Base-by-base conservation (phyloP, 805 yeast species). In the Kodamaea lidongshanica region DNA sequence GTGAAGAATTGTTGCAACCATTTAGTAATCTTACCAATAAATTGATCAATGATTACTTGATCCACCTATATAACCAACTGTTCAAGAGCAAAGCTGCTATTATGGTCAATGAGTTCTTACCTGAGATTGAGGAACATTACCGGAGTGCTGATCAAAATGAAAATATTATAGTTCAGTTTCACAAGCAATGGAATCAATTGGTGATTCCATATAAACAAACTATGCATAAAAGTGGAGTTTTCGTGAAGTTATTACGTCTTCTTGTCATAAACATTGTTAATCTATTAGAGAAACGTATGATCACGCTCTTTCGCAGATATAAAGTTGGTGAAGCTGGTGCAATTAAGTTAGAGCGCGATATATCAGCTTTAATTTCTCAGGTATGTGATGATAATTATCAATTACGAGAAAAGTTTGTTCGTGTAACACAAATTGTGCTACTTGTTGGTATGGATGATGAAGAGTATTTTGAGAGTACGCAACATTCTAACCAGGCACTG, bases 391-490 rank as follows among this genome's bases (percentile, higher is more conserved):
- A 76, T 34, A 63, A 79, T 46, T 89, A 87, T 54, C 70, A 71
- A 19, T 58, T 87, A 42, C 66, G 96, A 37, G 92, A 85, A 37
- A 72, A 74, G 43, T 89, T 89, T 48, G 67, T 81, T 6, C 66
- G 86, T 35, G 76, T 86, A 5, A 86, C 95, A 0, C 97, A 89
- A 52, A 68, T 92, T 24, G 81, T 86, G 12, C 71, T 85, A 64
- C 64, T 86, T 25, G 63, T 87, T 23, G 92, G 94, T 4, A 69
- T 86, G 58, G 96, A 86, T 43, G 88, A 82, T 36, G 70, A 64
- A 20, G 70, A 64, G 41, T 64, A 64, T 32, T 65, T 58, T 21
- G 56, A 61, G 40, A 59, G 65, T 37, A 30, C 41, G 23, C 45
- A 46, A 24, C 39, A 40, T 27, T 29, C 19, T 7, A 42, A 44